Percentiles rank a stretch among this genome's conserved stretches.
These are phyloP conservation scores for Raddia guianensis DNA, from an alignment of 176 grass and related monocot genomes.

Conservation along the genomic window DNA sequence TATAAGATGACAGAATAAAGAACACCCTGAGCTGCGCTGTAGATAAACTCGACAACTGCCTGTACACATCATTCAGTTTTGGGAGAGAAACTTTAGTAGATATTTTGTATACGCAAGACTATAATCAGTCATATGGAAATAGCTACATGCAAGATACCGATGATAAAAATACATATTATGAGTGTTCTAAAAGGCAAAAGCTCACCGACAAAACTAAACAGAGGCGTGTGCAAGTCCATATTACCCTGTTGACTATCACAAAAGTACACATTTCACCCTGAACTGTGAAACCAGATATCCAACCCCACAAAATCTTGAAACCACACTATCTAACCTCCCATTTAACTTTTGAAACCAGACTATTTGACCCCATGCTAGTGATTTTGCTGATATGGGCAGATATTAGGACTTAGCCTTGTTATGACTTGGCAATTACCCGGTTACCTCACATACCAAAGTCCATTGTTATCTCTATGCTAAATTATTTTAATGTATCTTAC, in stretches of 20 bases:
- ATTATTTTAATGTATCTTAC: background rate
- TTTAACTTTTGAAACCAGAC: background rate
- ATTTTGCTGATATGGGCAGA: background rate
- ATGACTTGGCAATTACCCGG: background rate
- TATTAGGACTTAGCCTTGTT: background rate
- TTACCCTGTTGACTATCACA: background rate
- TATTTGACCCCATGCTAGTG: background rate
- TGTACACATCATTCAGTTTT: conserved; percentile 37
- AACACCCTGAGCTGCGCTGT: conserved; percentile 45
- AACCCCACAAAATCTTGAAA: background rate
- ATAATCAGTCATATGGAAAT: conserved; percentile 2
- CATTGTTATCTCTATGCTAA: background rate
- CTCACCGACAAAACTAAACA: background rate
- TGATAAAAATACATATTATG: background rate
- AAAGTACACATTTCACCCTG: background rate
- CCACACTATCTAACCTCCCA: no score
- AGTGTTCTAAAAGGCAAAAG: background rate
- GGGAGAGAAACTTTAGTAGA: background rate
- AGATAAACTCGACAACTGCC: conserved; percentile 56
- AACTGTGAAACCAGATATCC: background rate
- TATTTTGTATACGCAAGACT: background rate
- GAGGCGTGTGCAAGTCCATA: background rate
- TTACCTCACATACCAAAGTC: background rate
- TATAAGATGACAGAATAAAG: conserved; percentile 60
- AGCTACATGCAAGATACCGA: background rate